Base-by-base conservation (phyloP, 2,329 filamentous ascomycete species). In the Dactylella cylindrospora region DNA sequence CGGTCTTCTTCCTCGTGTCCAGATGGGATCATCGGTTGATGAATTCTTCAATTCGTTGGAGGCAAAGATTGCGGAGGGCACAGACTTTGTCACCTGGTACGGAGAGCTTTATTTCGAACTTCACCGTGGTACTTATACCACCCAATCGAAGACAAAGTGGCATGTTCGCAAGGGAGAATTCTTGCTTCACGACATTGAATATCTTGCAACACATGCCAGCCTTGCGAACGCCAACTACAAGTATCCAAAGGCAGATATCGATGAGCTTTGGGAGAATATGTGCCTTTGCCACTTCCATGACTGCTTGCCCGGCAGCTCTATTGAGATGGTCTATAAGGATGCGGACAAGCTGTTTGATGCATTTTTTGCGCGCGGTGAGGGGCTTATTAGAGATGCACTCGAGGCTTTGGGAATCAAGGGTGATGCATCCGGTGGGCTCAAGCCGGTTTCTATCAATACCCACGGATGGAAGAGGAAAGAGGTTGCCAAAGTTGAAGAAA, bases 241-340 rank as follows among this genome's bases (percentile, higher is more conserved):
- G 70, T 98, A 97, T 71, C 93, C 93, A 7, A 96, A 95, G 74
- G 82, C 86, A 71, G 83, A 93, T n/a, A 84, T 98, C 51, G 93
- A 98, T 70, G 80, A 85, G 54, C 94, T 98, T 84, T 98, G 93
- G 93, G 91, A 97, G 76, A 80, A 81, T 51, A 85, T 91, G 2
- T 78, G 97, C 19, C 81, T 97, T 20, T 97, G 91, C 67, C 93
- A 98, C 70, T 98, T 98, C 78, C 93, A 98, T 67, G 93, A 98
- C 71, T 97, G 93, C 71, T 78, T 98, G 45, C 93, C 93, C 0
- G 93, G 93, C 52, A 96, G 89, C 71, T 88, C 84, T 26, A 97
- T 98, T 68, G 90, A 94, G 73, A 96, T 97, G 90, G 95, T 90
- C 73, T 97, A 97, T 69, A 88, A 95, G 72, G 93, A 98, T 71